phyloP scores from a whole-genome alignment of 208 protist genomes.

The Vickermania spadyakhi region DNA sequence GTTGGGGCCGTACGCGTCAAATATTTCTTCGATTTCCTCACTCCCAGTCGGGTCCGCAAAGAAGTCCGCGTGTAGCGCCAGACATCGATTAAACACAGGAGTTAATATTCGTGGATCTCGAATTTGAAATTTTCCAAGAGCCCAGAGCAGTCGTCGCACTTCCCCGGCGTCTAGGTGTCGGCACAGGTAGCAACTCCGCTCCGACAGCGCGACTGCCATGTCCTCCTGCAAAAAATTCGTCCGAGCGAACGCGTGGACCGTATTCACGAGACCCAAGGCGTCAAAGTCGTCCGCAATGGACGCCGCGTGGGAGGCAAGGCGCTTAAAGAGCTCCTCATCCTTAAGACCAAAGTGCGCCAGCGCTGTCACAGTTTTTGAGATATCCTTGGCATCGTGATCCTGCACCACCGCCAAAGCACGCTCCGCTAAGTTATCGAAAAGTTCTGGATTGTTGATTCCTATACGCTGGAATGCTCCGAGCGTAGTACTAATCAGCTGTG shows the following conservation, averaged over 20 bases:
- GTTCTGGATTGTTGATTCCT: constrained; percentile 88
- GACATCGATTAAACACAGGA: constrained; percentile 78
- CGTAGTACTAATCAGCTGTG: constrained; percentile 85
- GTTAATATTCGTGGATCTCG: constrained; percentile 75
- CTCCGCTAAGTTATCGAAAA: constrained; percentile 90
- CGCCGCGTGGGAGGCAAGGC: constrained; percentile 79
- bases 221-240: constrained; percentile 88
- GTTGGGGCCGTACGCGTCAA: constrained; percentile 78
- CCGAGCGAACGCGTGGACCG: constrained; percentile 80
- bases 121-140: constrained; percentile 83
- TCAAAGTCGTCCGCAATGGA: constrained; percentile 85
- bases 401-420: constrained; percentile 82
- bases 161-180: constrained; percentile 76
- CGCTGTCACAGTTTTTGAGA: constrained; percentile 75
- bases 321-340: constrained; percentile 88
- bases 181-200: constrained; percentile 77
- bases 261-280: constrained; percentile 67
- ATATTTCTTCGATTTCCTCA: constrained; percentile 89
- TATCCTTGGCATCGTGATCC: constrained; percentile 83
- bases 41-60: constrained; percentile 84
- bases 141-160: constrained; percentile 75
- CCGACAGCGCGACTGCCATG: constrained; percentile 79
- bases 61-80: constrained; percentile 86
- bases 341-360: constrained; percentile 88
- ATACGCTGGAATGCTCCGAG: constrained; percentile 86